These are phyloP conservation scores for Galerina sulciceps DNA, from an alignment of 768 basidiomycete species.

Conservation along the genomic window DNA sequence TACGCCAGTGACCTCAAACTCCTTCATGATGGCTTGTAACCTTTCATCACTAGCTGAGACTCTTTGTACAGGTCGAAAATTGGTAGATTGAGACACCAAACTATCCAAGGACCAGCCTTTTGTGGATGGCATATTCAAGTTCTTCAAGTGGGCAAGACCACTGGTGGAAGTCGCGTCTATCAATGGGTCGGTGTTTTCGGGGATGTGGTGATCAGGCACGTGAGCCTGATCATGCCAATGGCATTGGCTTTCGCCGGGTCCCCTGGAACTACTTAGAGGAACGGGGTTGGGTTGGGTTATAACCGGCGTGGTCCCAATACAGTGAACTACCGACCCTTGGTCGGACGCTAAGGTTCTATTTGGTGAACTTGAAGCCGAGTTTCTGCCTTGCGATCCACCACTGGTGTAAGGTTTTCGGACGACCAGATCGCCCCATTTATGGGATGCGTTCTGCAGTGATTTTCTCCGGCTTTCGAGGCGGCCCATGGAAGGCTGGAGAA, in stretches of 20 bases:
- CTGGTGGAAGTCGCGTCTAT: background rate
- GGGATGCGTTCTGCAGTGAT: background rate
- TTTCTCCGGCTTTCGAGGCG: background rate
- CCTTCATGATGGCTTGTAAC: constrained; percentile 38
- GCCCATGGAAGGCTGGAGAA: background rate
- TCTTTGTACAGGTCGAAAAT: constrained; percentile 40
- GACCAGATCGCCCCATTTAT: background rate
- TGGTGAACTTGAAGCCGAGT: background rate
- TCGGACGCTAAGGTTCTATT: no score
- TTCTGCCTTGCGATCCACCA: background rate
- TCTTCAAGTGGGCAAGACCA: background rate
- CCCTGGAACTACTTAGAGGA: no score
- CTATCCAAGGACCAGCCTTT: constrained; percentile 52
- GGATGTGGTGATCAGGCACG: no score
- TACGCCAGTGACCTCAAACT: constrained; percentile 52
- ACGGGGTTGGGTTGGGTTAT: no score
- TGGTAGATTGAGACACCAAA: background rate
- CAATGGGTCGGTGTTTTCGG: background rate
- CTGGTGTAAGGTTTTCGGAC: background rate
- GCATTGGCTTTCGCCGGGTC: no score
- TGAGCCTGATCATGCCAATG: no score
- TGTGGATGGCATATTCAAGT: constrained; percentile 35
- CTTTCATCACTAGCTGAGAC: constrained; percentile 38
- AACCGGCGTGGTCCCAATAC: no score
- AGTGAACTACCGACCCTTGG: no score